Conservation (phyloP, 2,329 filamentous ascomycete genomes). For the Aciculosporium take region DNA sequence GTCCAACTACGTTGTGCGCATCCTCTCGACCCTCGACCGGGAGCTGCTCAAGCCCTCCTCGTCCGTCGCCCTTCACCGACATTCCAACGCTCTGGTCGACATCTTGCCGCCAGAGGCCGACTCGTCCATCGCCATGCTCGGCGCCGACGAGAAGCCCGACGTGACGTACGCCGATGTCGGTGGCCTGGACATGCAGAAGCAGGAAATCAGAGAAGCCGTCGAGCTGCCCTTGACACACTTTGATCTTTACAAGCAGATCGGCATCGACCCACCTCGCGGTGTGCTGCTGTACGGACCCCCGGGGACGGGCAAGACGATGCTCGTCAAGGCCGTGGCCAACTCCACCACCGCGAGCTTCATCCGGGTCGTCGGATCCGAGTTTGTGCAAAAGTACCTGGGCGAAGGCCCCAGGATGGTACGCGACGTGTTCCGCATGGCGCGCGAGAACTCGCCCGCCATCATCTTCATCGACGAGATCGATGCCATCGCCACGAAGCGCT, state of each 20-base stretch:
- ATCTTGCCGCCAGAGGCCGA: conserved; percentile 98
- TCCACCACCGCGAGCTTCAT: conserved; percentile 98
- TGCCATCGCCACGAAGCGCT: conserved; percentile 96
- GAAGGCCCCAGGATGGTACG: conserved; percentile 98
- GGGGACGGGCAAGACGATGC: conserved; percentile 91
- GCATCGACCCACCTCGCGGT: conserved; percentile 93
- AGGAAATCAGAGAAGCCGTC: conserved; percentile 95
- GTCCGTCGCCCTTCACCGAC: conserved; percentile 90
- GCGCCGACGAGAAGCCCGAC: conserved; percentile 91
- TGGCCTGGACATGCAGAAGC: conserved; percentile 98
- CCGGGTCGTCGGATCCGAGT: conserved; percentile 93
- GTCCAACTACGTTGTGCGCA: conserved; percentile 97
- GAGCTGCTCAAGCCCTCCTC: conserved; percentile 96
- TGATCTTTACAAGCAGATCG: conserved; percentile 97
- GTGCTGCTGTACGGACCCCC: conserved; percentile 93
- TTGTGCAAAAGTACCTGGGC: conserved; percentile 96
- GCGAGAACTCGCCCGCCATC: conserved; percentile 94
- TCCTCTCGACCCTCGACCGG: conserved; percentile 93
- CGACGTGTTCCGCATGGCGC: conserved; percentile 97
- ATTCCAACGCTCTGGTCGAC: conserved; percentile 96
- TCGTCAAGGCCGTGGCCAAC: conserved; percentile 97
- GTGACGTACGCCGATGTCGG: conserved; percentile 96
- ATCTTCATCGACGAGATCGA: conserved; percentile 99
- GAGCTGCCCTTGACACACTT: conserved; percentile 95
- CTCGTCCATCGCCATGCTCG: conserved; percentile 97